A percentile compares a stretch with the other conserved stretches of the same genome.
Conservation (phyloP, 805 yeast species). For the Monosporozyma aquatica region DNA sequence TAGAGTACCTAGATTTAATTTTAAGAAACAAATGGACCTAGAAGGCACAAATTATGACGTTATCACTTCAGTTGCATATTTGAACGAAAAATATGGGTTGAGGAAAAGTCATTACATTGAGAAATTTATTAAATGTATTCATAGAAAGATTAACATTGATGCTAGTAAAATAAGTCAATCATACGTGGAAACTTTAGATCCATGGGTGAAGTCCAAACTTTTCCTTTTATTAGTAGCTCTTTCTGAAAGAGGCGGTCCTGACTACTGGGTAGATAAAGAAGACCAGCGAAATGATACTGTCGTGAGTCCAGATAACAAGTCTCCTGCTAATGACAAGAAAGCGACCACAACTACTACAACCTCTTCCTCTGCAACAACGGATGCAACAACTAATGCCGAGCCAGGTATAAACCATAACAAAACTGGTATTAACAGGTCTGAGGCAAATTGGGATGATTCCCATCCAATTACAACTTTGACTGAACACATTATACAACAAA, state of each 20-base stretch:
- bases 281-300: constrained; percentile 9
- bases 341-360: too few relatives aligned
- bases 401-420: background rate
- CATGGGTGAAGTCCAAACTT: constrained; percentile 26
- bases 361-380: too few relatives aligned
- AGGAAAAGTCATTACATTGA: constrained; percentile 25
- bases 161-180: constrained; percentile 21
- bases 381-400: background rate
- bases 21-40: constrained; percentile 18
- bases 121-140: constrained; percentile 26
- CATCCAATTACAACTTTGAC: constrained; percentile 16
- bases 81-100: constrained; percentile 27
- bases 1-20: constrained; percentile 13
- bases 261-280: constrained; percentile 28
- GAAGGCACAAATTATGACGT: constrained; percentile 24
- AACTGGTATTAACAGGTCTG: background rate
- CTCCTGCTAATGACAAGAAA: too few relatives aligned
- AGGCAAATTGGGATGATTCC: background rate
- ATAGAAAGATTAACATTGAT: constrained; percentile 24
- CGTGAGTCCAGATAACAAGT: too few relatives aligned
- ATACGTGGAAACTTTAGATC: constrained; percentile 16
- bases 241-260: constrained; percentile 31
- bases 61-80: constrained; percentile 26
- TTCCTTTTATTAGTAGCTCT: constrained; percentile 25
- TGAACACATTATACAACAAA: constrained; percentile 28